Base-by-base conservation (phyloP, 331 rosid genomes). In the Erythrophleum ivorense region DNA sequence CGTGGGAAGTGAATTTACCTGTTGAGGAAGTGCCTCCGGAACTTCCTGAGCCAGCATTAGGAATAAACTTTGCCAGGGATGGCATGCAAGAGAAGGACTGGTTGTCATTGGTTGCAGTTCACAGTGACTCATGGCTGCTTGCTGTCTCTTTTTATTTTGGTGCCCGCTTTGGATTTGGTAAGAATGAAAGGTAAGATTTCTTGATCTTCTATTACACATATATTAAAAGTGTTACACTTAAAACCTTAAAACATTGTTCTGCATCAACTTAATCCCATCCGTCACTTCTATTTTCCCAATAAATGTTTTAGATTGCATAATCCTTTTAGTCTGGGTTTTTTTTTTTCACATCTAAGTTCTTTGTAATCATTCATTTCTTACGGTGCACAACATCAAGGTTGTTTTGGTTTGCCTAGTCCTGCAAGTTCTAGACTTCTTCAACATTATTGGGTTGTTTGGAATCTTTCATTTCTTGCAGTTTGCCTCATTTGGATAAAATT, bases 11-110 rank as follows among this genome's bases (percentile, higher is more conserved):
- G 78, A 88, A 85, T 58, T 85, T 86, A 64, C 94, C 94, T 71
- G 89, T 87, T 11, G 91, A 90, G 71, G 90, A 90, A 85, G 91
- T 90, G 68, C 94, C 94, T 78, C 90, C 94, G 1, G 91, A 90
- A 78, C 85, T 90, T 43, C 94, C 94, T 0, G 94, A 90, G 80
- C 94, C 94, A 55, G 88, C 90, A 18, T 79, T 90, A 67, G 94
- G 91, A 54, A 90, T 90, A 82, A 90, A 88, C 91, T 90, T 88
- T 73, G 90, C 91, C 60, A 81, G 94, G 84, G 94, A 90, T 64
- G 91, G 89, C 82, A 90, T 90, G 94, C 84, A 88, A 81, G 89
- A 86, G 54, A 86, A 76, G 76, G 91, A 88, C 52, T 90, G 90
- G 91, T 73, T 90, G 55, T 83, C 89, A 73, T 82, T 88, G 80